phyloP scores from a whole-genome alignment of 768 basidiomycete species.

The Epithele typhae region DNA sequence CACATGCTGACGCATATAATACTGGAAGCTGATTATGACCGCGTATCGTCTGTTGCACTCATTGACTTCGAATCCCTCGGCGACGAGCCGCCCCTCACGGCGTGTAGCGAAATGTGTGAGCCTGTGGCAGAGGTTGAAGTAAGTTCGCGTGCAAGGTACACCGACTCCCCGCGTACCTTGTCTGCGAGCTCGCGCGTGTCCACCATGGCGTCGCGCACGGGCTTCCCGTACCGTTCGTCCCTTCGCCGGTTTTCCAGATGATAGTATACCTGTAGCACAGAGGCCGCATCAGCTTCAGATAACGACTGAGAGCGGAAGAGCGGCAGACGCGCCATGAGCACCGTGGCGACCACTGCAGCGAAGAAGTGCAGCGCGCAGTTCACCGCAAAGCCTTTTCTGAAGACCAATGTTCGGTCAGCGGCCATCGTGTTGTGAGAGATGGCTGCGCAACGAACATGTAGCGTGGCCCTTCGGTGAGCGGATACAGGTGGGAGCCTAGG shows the following conservation, averaged over 20 bases:
- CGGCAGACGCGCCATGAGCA: constrained; percentile 41
- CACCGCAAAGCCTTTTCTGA: constrained; percentile 28
- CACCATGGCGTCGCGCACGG: constrained; percentile 42
- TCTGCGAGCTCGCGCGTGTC: constrained; percentile 66
- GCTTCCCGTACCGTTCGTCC: constrained; percentile 49
- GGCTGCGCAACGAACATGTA: constrained; percentile 48
- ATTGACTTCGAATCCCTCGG: too few species aligned
- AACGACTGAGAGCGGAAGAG: background rate
- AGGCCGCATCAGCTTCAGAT: background rate
- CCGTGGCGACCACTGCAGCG: constrained; percentile 45
- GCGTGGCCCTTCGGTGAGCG: constrained; percentile 54
- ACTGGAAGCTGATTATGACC: too few species aligned
- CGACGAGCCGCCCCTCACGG: too few species aligned
- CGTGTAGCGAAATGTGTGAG: constrained; percentile 58
- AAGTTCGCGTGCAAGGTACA: background rate
- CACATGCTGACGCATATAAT: too few species aligned
- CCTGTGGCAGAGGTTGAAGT: constrained; percentile 30
- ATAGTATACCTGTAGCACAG: constrained; percentile 48
- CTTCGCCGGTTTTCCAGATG: constrained; percentile 55
- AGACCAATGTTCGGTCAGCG: background rate
- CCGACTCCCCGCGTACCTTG: constrained; percentile 37
- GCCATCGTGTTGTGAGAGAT: too few species aligned
- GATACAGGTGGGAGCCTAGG: constrained; percentile 73
- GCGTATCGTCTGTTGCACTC: too few species aligned
- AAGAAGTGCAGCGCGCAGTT: constrained; percentile 51